Evolutionary conservation across 2,329 filamentous ascomycete genomes (phyloP).

Genomic region (Aspergillus terreus): DNA sequence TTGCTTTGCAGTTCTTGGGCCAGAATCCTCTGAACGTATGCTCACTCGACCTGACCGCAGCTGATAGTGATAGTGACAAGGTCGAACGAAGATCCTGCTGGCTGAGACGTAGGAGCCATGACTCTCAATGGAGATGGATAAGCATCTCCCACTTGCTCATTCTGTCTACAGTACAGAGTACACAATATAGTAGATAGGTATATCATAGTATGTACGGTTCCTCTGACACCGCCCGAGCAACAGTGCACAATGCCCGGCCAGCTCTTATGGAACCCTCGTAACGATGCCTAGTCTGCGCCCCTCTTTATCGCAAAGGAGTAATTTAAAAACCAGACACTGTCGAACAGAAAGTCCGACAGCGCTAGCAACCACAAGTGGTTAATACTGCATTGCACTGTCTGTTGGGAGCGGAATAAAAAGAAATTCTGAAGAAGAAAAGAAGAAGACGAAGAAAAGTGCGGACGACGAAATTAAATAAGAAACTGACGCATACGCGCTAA

Average conservation of each 20-base stretch:
- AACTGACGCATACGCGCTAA: slow-evolving; percentile 19
- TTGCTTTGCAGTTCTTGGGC: too few relatives aligned
- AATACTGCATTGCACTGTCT: slow-evolving; percentile 82
- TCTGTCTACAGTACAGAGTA: slow-evolving; percentile 3
- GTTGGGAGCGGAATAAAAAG: slow-evolving; percentile 63
- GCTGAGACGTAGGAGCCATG: too few relatives aligned
- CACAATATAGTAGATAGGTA: slow-evolving; percentile 5
- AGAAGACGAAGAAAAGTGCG: slow-evolving; percentile 19
- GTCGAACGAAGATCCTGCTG: too few relatives aligned
- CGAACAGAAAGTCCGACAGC: slow-evolving; percentile 67
- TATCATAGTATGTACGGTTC: slow-evolving; percentile 60
- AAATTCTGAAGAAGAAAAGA: slow-evolving; percentile 33
- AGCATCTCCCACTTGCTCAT: too few relatives aligned
- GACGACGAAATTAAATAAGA: slow-evolving; percentile 12
- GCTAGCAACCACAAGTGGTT: slow-evolving; percentile 43
- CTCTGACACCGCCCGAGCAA: slow-evolving; percentile 85
- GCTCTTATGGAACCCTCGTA: slow-evolving; percentile 65
- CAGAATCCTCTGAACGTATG: too few relatives aligned
- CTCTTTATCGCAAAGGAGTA: slow-evolving; percentile 64
- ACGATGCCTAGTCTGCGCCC: slow-evolving; percentile 53
- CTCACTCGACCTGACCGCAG: too few relatives aligned
- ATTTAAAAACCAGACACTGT: slow-evolving; percentile 52
- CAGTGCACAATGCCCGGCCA: slow-evolving; percentile 61
- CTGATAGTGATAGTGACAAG: too few relatives aligned
- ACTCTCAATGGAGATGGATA: too few relatives aligned